Conservation (phyloP, 257 asterid genomes). For the Thymus mandschuricus region DNA sequence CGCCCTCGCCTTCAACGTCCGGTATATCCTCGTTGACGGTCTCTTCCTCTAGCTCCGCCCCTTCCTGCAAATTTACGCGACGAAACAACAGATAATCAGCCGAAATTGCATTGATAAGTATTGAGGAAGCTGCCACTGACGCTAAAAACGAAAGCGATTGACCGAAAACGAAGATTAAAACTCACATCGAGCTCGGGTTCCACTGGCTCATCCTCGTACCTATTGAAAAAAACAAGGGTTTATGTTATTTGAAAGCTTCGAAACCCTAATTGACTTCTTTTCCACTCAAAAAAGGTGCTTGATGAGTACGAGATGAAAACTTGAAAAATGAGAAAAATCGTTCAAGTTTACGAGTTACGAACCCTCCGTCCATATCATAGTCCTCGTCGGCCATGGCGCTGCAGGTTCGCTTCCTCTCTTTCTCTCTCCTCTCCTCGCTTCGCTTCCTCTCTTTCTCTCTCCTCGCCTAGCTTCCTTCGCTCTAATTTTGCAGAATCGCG, state of each 20-base stretch:
- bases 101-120: not conserved
- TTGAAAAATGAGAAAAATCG: not conserved
- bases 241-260: not conserved
- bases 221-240: slow-evolving; percentile 24
- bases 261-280: slow-evolving; percentile 29
- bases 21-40: slow-evolving; percentile 52
- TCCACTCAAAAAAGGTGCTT: too few species aligned
- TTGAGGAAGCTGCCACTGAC: too few species aligned
- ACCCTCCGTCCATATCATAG: slow-evolving; percentile 87
- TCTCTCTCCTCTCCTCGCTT: not conserved
- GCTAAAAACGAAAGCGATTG: not conserved
- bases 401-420: not conserved
- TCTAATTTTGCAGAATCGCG: not conserved
- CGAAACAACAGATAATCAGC: not conserved
- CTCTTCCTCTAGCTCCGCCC: slow-evolving; percentile 79
- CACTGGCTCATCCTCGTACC: slow-evolving; percentile 84
- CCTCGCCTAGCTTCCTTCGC: not conserved
- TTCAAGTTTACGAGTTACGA: slow-evolving; percentile 5
- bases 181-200: slow-evolving; percentile 89
- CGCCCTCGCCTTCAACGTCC: slow-evolving; percentile 68
- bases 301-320: too few species aligned
- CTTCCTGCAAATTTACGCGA: slow-evolving; percentile 54
- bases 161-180: not conserved
- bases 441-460: not conserved
- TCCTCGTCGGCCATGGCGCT: slow-evolving; percentile 91